phyloP scores from a whole-genome alignment of 768 basidiomycete species.

The Tubosaeta sp. region DNA sequence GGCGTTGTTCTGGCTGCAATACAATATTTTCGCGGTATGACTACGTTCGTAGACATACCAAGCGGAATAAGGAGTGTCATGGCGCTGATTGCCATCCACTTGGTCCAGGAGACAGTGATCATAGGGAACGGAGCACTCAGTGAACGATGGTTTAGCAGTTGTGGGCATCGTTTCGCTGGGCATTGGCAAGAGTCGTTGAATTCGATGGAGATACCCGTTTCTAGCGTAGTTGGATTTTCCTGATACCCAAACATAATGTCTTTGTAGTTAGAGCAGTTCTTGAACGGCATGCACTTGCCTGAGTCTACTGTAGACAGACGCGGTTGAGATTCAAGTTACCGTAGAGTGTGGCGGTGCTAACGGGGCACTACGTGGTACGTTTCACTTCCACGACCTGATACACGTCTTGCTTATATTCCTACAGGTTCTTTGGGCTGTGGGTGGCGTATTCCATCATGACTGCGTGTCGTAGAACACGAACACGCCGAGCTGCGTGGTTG shows the following conservation, averaged over 20 bases:
- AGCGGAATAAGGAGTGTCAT: neutral
- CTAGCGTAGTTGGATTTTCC: neutral
- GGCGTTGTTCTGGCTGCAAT: slow-evolving; percentile 11
- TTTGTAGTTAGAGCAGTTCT: neutral
- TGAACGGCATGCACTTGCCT: neutral
- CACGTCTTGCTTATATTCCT: neutral
- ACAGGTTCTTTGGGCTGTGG: neutral
- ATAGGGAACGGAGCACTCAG: neutral
- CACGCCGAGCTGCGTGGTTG: slow-evolving; percentile 51
- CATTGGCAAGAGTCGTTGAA: neutral
- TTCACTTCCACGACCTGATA: neutral
- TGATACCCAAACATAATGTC: neutral
- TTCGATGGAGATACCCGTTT: neutral
- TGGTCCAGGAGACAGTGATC: neutral
- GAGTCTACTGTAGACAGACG: neutral
- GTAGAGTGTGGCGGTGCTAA: neutral
- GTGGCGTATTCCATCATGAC: slow-evolving; percentile 12
- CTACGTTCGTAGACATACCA: slow-evolving; percentile 9
- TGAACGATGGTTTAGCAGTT: neutral
- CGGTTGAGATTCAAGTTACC: neutral
- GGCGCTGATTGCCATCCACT: neutral
- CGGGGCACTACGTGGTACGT: neutral
- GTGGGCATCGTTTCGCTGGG: neutral
- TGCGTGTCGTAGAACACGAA: slow-evolving; percentile 17
- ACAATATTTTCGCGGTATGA: slow-evolving; percentile 5